Conservation (phyloP, 306 rosid species). For the Luffa aegyptiaca region DNA sequence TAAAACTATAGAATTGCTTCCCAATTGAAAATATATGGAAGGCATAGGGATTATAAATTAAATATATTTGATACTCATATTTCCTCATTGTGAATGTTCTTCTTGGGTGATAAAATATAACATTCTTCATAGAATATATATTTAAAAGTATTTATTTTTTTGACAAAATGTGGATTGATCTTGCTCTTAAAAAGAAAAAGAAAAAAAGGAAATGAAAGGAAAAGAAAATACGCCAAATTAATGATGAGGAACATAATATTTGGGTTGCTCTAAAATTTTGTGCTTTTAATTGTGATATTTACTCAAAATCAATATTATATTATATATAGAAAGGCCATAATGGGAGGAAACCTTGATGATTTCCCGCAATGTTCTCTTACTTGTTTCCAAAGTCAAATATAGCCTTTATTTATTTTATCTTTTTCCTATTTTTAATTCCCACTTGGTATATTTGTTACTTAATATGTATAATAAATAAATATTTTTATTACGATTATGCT, state of each 20-base stretch:
- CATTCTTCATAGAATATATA: neutral
- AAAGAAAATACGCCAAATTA: too few species aligned
- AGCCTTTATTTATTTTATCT: neutral
- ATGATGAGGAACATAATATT: too few species aligned
- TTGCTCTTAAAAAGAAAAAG: neutral
- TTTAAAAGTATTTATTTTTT: neutral
- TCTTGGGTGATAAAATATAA: neutral
- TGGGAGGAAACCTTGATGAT: neutral
- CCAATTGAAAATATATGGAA: neutral
- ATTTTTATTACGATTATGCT: neutral
- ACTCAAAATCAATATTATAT: neutral
- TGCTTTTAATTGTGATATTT: neutral
- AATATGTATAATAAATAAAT: neutral
- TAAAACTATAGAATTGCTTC: neutral
- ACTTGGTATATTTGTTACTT: neutral
- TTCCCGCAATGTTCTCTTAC: neutral
- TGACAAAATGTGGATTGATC: neutral
- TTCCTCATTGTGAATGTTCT: neutral
- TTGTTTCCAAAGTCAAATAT: constrained; percentile 1
- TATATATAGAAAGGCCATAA: neutral
- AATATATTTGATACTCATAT: neutral
- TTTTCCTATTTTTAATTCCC: neutral
- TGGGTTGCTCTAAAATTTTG: neutral
- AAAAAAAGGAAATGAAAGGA: too few species aligned
- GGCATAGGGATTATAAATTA: neutral